Conservation (phyloP, 2,329 filamentous ascomycete genomes). For the Neocatenulostroma microsporum region DNA sequence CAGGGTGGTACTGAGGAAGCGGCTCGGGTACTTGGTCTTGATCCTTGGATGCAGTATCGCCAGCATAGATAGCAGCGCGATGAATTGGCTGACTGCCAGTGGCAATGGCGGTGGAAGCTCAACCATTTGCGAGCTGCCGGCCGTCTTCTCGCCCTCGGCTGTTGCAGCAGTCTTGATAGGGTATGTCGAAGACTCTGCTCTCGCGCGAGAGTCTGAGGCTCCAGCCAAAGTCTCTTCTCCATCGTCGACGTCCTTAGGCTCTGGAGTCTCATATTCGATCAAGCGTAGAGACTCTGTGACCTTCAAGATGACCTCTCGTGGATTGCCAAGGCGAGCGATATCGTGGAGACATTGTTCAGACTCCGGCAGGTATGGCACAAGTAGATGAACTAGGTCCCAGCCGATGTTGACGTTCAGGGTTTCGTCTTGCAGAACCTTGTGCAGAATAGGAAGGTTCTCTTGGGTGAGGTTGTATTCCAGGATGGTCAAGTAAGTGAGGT, state of each 20-base stretch:
- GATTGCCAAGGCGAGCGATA: slow-evolving; percentile 69
- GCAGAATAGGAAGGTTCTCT: slow-evolving; percentile 58
- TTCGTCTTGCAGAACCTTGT: slow-evolving; percentile 60
- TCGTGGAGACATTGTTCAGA: slow-evolving; percentile 66
- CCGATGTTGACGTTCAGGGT: slow-evolving; percentile 68
- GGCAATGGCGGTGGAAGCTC: slow-evolving; percentile 30
- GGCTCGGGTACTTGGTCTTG: slow-evolving; percentile 67
- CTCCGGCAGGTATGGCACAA: slow-evolving; percentile 57
- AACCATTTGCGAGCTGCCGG: slow-evolving; percentile 20
- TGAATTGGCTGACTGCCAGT: slow-evolving; percentile 51
- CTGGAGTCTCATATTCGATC: slow-evolving; percentile 52
- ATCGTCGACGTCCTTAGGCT: slow-evolving; percentile 61
- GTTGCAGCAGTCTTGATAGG: slow-evolving; percentile 22
- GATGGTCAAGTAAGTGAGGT: slow-evolving; percentile 70
- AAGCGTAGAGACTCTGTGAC: slow-evolving; percentile 64
- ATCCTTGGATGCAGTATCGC: slow-evolving; percentile 65
- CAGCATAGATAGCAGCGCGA: slow-evolving; percentile 62
- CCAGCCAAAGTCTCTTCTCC: slow-evolving; percentile 15
- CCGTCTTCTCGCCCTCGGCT: slow-evolving; percentile 7
- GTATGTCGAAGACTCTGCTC: slow-evolving; percentile 21
- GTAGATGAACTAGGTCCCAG: slow-evolving; percentile 73
- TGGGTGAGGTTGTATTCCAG: slow-evolving; percentile 64
- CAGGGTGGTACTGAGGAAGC: slow-evolving; percentile 72
- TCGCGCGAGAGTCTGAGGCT: slow-evolving; percentile 10
- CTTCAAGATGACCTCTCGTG: slow-evolving; percentile 72